phyloP scores from a whole-genome alignment of 2,329 filamentous ascomycete species.

The Dactylonectria macrodidyma region DNA sequence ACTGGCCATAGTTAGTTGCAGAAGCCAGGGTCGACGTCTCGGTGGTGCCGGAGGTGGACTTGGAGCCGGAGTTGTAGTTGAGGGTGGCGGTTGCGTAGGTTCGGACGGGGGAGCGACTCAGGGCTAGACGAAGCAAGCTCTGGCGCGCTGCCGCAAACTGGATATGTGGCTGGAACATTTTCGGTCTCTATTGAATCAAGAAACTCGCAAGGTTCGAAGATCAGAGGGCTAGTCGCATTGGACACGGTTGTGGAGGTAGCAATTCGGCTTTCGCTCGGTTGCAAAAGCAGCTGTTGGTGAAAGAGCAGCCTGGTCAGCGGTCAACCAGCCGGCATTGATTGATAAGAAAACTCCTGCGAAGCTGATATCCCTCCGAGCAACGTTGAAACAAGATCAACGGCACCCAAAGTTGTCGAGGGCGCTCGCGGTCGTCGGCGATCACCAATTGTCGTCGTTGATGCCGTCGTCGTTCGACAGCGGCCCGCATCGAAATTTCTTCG shows the following conservation, averaged over 20 bases:
- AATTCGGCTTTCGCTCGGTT: slow-evolving; percentile 36
- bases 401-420: slow-evolving; percentile 34
- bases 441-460: slow-evolving; percentile 36
- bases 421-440: slow-evolving; percentile 35
- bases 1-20: slow-evolving; percentile 49
- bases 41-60: slow-evolving; percentile 35
- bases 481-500: slow-evolving; percentile 48
- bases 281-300: slow-evolving; percentile 32
- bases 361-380: slow-evolving; percentile 27
- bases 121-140: slow-evolving; percentile 47
- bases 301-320: slow-evolving; percentile 27
- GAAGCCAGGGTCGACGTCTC: slow-evolving; percentile 37
- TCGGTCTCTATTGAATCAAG: slow-evolving; percentile 14
- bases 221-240: slow-evolving; percentile 36
- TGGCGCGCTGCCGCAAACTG: slow-evolving; percentile 49
- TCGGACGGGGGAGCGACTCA: slow-evolving; percentile 47
- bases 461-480: slow-evolving; percentile 30
- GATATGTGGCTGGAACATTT: slow-evolving; percentile 52
- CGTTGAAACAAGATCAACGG: slow-evolving; percentile 23
- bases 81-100: slow-evolving; percentile 50
- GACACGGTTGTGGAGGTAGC: slow-evolving; percentile 19
- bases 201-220: slow-evolving; percentile 3
- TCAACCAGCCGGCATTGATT: slow-evolving; percentile 27
- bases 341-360: slow-evolving; percentile 21
- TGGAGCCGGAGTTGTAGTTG: slow-evolving; percentile 27